phyloP scores from a whole-genome alignment of 176 grass and related monocot genomes.

The Oryza punctata region DNA sequence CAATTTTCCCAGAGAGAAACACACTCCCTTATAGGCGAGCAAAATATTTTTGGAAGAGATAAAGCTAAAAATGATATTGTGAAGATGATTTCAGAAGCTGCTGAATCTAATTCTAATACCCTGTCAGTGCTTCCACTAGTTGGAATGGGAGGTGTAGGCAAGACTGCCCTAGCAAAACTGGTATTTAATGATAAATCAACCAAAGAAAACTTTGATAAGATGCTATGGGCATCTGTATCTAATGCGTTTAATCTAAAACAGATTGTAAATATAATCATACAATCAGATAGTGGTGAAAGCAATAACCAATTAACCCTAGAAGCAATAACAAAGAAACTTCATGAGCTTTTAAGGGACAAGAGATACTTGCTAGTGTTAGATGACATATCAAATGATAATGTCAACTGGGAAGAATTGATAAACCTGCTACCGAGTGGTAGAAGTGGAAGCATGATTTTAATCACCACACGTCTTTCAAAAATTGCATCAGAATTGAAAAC shows the following conservation, averaged over 20 bases:
- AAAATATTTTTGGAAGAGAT: background rate
- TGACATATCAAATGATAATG: background rate
- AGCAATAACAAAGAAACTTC: background rate
- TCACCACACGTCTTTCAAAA: background rate
- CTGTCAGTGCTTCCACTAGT: background rate
- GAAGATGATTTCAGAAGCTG: background rate
- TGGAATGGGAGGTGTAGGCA: conserved; percentile 4
- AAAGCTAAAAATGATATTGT: conserved; percentile 3
- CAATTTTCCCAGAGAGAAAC: background rate
- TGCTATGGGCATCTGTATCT: background rate
- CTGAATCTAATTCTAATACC: background rate
- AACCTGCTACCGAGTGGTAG: background rate
- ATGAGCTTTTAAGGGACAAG: background rate
- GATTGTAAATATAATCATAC: background rate
- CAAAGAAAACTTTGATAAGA: background rate
- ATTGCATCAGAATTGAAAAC: background rate
- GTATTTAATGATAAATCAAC: background rate
- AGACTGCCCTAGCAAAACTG: conserved; percentile 2
- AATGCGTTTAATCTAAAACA: background rate
- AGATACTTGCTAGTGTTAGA: conserved; percentile 28
- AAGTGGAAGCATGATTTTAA: background rate
- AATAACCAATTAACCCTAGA: background rate
- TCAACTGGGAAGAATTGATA: conserved; percentile 3
- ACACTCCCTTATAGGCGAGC: background rate
- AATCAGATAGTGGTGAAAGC: background rate